Percentiles rank a stretch among this genome's conserved stretches.
phyloP scores from a whole-genome alignment of 2,329 filamentous ascomycete species.

The Sporothrix variecibatus region DNA sequence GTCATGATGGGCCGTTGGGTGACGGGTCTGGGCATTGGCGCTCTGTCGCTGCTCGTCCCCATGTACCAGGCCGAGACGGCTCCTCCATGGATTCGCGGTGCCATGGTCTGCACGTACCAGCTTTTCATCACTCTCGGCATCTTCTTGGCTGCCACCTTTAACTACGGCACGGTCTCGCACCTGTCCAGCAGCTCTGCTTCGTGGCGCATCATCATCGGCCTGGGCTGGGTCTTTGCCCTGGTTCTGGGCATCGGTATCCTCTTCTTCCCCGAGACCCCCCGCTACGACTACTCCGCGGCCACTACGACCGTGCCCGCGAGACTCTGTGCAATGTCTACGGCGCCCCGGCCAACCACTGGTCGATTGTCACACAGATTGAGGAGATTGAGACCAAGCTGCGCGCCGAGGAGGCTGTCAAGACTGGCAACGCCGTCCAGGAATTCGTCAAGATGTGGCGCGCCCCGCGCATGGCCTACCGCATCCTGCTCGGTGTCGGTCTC shows the following conservation, averaged over 20 bases:
- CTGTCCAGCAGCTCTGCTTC: slow-evolving; percentile 44
- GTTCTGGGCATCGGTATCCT: slow-evolving; percentile 57
- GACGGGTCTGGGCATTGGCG: slow-evolving; percentile 68
- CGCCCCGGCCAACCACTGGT: slow-evolving; percentile 26
- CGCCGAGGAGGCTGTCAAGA: slow-evolving; percentile 45
- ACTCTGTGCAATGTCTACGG: slow-evolving; percentile 28
- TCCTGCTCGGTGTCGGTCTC: slow-evolving; percentile 62
- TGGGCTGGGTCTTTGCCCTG: slow-evolving; percentile 56
- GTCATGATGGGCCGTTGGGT: slow-evolving; percentile 62
- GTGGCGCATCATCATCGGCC: slow-evolving; percentile 64
- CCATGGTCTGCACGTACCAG: slow-evolving; percentile 70
- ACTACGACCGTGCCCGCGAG: slow-evolving; percentile 25
- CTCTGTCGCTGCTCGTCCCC: slow-evolving; percentile 62
- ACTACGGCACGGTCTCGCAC: slow-evolving; percentile 52
- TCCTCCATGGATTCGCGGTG: slow-evolving; percentile 63
- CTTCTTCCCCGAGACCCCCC: slow-evolving; percentile 57
- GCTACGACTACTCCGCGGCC: slow-evolving; percentile 39
- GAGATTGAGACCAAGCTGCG: slow-evolving; percentile 36
- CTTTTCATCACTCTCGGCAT: slow-evolving; percentile 74
- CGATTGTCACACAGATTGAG: slow-evolving; percentile 28
- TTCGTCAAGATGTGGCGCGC: slow-evolving; percentile 63
- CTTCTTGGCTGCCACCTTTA: slow-evolving; percentile 51
- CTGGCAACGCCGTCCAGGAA: slow-evolving; percentile 47
- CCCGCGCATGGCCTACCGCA: slow-evolving; percentile 65
- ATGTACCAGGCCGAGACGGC: slow-evolving; percentile 62